These are phyloP conservation scores for Tilletiopsis washingtonensis DNA, from an alignment of 1,284 basidiomycete genomes.

Conservation along the genomic window DNA sequence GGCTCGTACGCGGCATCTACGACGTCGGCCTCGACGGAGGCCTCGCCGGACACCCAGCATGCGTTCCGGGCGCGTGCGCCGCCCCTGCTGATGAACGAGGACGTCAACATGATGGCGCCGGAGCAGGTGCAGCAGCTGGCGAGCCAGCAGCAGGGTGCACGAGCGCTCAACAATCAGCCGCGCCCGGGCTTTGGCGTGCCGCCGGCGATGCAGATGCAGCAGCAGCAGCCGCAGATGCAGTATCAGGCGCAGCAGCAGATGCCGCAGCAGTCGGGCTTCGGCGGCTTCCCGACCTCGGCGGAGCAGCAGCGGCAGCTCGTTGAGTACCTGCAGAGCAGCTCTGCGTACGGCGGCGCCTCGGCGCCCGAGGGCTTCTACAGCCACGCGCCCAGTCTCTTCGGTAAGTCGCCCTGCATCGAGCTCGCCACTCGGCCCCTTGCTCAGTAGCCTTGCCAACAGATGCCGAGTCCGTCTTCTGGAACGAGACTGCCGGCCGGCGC, in stretches of 20 bases:
- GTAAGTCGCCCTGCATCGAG: not conserved
- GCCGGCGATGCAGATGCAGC: too few species aligned
- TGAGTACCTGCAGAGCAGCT: not conserved
- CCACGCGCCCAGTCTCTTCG: not conserved
- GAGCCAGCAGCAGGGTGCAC: not conserved
- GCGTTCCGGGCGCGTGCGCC: not conserved
- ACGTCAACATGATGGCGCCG: too few species aligned
- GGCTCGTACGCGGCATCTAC: too few species aligned
- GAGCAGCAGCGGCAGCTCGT: not conserved
- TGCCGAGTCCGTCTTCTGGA: conserved; percentile 35
- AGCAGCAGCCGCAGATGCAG: too few species aligned
- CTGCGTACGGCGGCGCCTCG: not conserved
- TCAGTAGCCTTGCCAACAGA: too few species aligned
- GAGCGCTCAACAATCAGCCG: not conserved
- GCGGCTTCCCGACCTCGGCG: not conserved
- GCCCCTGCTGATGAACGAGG: too few species aligned
- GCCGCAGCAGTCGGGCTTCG: not conserved
- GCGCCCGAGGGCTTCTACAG: not conserved
- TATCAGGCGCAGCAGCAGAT: too few species aligned
- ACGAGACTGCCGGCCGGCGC: conserved; percentile 17
- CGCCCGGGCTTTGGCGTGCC: too few species aligned
- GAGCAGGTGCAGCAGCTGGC: not conserved
- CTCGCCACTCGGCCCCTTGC: conserved; percentile 25
- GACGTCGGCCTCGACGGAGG: not conserved
- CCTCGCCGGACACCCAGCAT: not conserved